phyloP scores from a whole-genome alignment of 768 basidiomycete genomes.

The Dentipellis sp. region DNA sequence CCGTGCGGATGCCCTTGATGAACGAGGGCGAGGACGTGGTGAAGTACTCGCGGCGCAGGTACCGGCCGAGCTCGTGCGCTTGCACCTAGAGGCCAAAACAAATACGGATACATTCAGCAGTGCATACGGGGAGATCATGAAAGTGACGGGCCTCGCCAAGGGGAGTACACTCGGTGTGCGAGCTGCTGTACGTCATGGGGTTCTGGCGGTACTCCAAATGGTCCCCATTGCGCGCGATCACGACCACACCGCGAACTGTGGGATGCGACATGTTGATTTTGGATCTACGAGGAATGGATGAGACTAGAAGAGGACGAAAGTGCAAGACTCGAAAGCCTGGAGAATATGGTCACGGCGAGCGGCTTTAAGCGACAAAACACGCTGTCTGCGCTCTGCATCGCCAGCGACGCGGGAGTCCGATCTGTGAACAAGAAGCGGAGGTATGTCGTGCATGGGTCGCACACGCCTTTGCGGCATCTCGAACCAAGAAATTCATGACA shows the following conservation, averaged over 20 bases:
- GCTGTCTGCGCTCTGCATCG: conserved; percentile 1
- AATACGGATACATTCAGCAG: not conserved
- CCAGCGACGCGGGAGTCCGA: not conserved
- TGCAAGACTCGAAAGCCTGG: conserved; percentile 9
- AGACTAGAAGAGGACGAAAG: conserved; percentile 10
- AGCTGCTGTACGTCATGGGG: conserved; percentile 54
- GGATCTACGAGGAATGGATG: conserved; percentile 2
- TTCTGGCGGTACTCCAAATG: conserved; percentile 62
- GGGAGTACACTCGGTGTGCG: conserved; percentile 62
- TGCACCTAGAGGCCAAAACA: conserved; percentile 36
- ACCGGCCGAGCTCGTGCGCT: conserved; percentile 53
- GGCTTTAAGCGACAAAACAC: conserved; percentile 4
- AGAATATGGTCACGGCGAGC: not conserved
- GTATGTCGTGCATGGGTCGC: conserved; percentile 10
- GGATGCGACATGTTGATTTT: conserved; percentile 24
- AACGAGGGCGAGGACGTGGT: conserved; percentile 56
- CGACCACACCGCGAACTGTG: conserved; percentile 67
- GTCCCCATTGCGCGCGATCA: conserved; percentile 76
- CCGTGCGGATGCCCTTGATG: conserved; percentile 53
- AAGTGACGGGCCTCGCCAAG: conserved; percentile 52
- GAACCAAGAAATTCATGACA: too few relatives aligned
- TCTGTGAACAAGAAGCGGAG: not conserved
- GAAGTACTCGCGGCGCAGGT: conserved; percentile 61
- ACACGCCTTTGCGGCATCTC: not conserved
- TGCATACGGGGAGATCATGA: not conserved